Percentiles rank a stretch among this genome's conserved stretches.
These are phyloP conservation scores for Knoxdaviesia capensis DNA, from an alignment of 2,329 filamentous ascomycete species.

Conservation along the genomic window DNA sequence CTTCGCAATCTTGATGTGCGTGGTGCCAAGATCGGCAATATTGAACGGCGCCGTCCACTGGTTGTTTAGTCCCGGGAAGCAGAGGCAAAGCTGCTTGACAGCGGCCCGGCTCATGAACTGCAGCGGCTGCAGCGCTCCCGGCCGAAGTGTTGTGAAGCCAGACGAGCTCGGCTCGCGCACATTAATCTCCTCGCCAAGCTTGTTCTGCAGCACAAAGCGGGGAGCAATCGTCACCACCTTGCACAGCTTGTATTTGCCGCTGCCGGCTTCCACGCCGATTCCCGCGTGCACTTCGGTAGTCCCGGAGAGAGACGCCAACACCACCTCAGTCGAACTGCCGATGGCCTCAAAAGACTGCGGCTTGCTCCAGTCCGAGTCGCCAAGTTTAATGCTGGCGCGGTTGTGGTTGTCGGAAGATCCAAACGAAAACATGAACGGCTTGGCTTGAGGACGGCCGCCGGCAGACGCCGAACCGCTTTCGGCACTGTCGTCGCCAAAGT, in stretches of 20 bases:
- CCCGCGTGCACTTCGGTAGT: slow-evolving; percentile 77
- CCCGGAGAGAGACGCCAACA: slow-evolving; percentile 35
- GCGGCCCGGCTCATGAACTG: slow-evolving; percentile 72
- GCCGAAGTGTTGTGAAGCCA: slow-evolving; percentile 56
- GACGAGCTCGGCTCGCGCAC: slow-evolving; percentile 86
- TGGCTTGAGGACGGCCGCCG: slow-evolving; percentile 44
- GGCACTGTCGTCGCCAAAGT: too few relatives aligned
- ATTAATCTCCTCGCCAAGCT: slow-evolving; percentile 70
- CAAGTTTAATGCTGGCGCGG: slow-evolving; percentile 68
- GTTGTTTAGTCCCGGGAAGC: slow-evolving; percentile 85
- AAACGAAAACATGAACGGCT: slow-evolving; percentile 94
- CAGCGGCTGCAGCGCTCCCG: slow-evolving; percentile 64
- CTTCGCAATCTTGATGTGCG: slow-evolving; percentile 85
- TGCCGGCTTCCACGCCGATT: slow-evolving; percentile 70
- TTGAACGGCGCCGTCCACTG: slow-evolving; percentile 97
- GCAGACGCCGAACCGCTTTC: slow-evolving; percentile 8
- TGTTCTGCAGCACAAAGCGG: slow-evolving; percentile 86
- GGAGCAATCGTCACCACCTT: slow-evolving; percentile 89
- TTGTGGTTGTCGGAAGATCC: slow-evolving; percentile 78
- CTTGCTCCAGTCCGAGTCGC: slow-evolving; percentile 88
- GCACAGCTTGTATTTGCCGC: slow-evolving; percentile 94
- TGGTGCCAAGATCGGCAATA: slow-evolving; percentile 81
- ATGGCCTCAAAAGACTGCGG: slow-evolving; percentile 96
- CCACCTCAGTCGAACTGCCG: slow-evolving; percentile 75
- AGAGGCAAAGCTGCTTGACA: slow-evolving; percentile 78